A percentile compares a stretch with the other conserved stretches of the same genome.
phyloP scores from a whole-genome alignment of 768 basidiomycete species.

The Dioszegia aurantiaca region DNA sequence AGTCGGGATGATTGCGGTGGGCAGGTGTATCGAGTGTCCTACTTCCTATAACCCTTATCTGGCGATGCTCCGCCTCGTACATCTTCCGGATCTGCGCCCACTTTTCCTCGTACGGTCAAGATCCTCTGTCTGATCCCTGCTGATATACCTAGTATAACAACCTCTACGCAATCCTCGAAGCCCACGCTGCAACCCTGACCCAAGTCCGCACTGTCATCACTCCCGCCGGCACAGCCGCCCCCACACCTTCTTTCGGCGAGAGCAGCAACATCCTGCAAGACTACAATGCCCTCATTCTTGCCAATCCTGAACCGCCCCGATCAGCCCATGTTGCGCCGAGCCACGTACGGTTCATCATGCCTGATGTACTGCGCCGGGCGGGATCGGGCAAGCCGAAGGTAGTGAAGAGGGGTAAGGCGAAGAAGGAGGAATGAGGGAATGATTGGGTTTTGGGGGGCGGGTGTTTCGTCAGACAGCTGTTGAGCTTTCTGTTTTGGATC shows the following conservation, averaged over 20 bases:
- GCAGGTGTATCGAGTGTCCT: no score
- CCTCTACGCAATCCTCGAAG: not conserved
- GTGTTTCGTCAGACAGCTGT: no score
- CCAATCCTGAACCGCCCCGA: not conserved
- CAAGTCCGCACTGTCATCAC: not conserved
- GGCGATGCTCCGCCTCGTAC: not conserved
- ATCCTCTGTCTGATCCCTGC: not conserved
- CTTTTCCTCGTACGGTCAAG: not conserved
- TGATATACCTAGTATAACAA: constrained; percentile 1
- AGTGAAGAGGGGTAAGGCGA: not conserved
- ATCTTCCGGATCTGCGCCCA: not conserved
- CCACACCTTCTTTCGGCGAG: not conserved
- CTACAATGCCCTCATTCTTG: no score
- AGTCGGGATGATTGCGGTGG: no score
- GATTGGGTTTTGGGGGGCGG: not conserved
- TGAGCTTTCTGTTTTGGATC: no score
- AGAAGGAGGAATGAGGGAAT: not conserved
- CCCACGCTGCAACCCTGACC: not conserved
- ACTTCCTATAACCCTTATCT: not conserved
- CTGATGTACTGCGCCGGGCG: not conserved
- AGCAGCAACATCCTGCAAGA: not conserved
- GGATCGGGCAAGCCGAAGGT: not conserved
- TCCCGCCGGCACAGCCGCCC: not conserved
- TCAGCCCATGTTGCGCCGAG: not conserved
- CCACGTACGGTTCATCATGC: not conserved